Evolutionary conservation across 2,329 filamentous ascomycete species (phyloP), one percentile per base, ranked within the genome.

Genomic region (Macrophomina tecta): DNA sequence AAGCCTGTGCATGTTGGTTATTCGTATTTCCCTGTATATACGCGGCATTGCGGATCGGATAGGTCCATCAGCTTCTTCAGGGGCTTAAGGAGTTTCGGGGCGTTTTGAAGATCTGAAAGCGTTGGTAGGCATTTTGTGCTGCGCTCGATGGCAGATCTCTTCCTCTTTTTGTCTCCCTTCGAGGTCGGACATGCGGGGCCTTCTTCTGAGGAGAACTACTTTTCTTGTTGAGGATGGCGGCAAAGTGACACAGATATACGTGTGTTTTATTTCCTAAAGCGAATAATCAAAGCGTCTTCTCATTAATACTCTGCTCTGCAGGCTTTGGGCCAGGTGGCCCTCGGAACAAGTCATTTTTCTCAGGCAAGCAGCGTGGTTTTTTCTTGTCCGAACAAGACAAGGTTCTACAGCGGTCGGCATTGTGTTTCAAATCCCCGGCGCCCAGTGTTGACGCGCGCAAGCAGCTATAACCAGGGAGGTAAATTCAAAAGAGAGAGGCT

Each of bases 11-110:
- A 52, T 64, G 61, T 40, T 61, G 56, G 28, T 52, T 52, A 34
- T 64, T 53, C 48, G 32, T 53, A 64, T 64, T 32, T 49, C 23
- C 23, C 14, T 64, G 61, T 64, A 64, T 14, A 64, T 64, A 64
- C 46, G 30, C 61, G 40, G 61, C 61, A 64, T 52, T 40, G 61
- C 61, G 61, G 48, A 48, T 34, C n/a, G 48, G 46, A 51, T 40
- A 28, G 45, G 2, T 18, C 46, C 12, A 11, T 18, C 30, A 9
- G 16, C 23, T 36, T 48, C 30, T 45, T 61, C 30, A 6, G 42
- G n/a, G 56, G 56, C 42, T 9, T 14, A 23, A 40, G 56, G 56
- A 49, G 56, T 61, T 49, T 34, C 5, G 7, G 4, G 42, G 56
- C 42, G 56, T 38, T 46, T 23, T 23, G 48, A 30, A 61, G 56